Evolutionary conservation across 2,329 filamentous ascomycete genomes (phyloP), one percentile per base, ranked within the genome.

Genomic region (Curvularia lunata): DNA sequence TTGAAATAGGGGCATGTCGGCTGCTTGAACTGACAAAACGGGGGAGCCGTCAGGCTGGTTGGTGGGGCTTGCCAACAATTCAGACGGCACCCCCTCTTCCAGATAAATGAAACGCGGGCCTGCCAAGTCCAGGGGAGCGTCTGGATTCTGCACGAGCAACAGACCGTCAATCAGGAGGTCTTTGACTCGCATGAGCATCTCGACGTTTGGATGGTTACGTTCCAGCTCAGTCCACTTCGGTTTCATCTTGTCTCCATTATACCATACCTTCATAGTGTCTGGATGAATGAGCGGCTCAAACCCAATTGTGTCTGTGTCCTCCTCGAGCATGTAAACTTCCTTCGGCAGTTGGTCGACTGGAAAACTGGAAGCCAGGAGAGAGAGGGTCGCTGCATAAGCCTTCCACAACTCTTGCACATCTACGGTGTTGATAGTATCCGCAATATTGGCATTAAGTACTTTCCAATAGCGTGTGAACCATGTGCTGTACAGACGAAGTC

Each of bases 161-260:
- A 88, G 76, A 3, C 85, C 88, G 71, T 87, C 86, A 47, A 85
- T 81, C 7, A 90, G 77, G 30, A 90, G 80, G 58, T 88, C 86
- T 53, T 84, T 82, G 52, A 90, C 82, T 40, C 88, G 82, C 69
- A 85, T 85, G n/a, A 88, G 80, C 84, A 88, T 88, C 73, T 91
- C 88, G 32, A 85, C 79, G 54, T 87, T 85, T 0, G 82, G 80
- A 37, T 86, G 83, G 52, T 82, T 81, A 54, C 84, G 80, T 58
- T 84, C 79, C 30, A 85, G 74, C 58, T 86, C 84, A 10, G 80
- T 80, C 72, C 81, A 81, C 46, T 81, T 82, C 13, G 80, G 80
- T 70, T 88, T 88, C 53, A 80, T 59, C 21, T 67, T 69, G n/a
- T 77, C 73, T 12, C 74, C 71, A 57, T 79, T 77, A 47, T 83